A percentile compares a stretch with the other conserved stretches of the same genome.
phyloP scores from a whole-genome alignment of 1,284 basidiomycete genomes.

The Ceratobasidium sp. region DNA sequence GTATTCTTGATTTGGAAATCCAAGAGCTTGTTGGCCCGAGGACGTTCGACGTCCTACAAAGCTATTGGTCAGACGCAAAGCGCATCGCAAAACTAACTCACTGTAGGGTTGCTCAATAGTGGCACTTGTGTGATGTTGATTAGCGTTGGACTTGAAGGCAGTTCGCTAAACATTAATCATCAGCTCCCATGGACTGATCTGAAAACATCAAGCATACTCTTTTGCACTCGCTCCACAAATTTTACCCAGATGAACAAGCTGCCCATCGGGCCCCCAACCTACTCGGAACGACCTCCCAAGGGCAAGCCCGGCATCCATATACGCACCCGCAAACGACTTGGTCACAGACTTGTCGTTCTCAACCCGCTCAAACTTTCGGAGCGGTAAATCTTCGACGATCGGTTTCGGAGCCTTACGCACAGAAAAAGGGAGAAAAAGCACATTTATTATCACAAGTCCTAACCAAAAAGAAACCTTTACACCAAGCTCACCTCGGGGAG shows the following conservation, averaged over 20 bases:
- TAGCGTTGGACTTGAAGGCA: constrained; percentile 41
- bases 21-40: constrained; percentile 57
- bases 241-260: constrained; percentile 76
- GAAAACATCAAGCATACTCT: constrained; percentile 55
- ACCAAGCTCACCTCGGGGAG: constrained; percentile 39
- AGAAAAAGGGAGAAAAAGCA: constrained; percentile 18
- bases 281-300: constrained; percentile 90
- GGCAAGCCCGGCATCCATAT: constrained; percentile 82
- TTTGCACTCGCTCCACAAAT: constrained; percentile 62
- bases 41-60: constrained; percentile 39
- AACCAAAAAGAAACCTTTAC: constrained; percentile 38
- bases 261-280: constrained; percentile 87
- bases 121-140: constrained; percentile 45
- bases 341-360: constrained; percentile 66
- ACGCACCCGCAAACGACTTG: constrained; percentile 66
- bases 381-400: constrained; percentile 55
- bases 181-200: constrained; percentile 42
- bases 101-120: constrained; percentile 44
- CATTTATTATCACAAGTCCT: constrained; percentile 40
- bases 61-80: constrained; percentile 8
- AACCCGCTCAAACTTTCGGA: constrained; percentile 62
- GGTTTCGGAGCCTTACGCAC: constrained; percentile 30
- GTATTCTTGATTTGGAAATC: constrained; percentile 82
- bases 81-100: constrained; percentile 44
- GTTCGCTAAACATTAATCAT: constrained; percentile 36